These are phyloP conservation scores for Suhomyces xylopsoci DNA, from an alignment of 805 yeast species.

Conservation along the genomic window DNA sequence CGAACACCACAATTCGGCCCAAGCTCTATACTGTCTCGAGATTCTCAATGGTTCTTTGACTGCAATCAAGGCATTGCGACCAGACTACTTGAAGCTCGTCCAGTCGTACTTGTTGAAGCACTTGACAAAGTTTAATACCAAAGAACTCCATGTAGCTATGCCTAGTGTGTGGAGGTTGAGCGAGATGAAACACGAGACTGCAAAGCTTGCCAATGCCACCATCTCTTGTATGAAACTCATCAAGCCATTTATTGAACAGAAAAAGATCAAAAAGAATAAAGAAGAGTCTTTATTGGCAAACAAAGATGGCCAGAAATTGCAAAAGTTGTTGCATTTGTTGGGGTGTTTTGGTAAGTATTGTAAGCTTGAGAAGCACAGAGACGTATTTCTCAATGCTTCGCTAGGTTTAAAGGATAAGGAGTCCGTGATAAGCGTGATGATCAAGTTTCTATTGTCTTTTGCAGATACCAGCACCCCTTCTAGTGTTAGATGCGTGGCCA, in stretches of 20 bases:
- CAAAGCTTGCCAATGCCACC: constrained; percentile 58
- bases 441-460: constrained; percentile 57
- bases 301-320: constrained; percentile 24
- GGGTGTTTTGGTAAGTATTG: constrained; percentile 74
- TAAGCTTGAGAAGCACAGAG: constrained; percentile 48
- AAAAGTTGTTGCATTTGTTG: constrained; percentile 56
- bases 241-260: constrained; percentile 41
- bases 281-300: not conserved
- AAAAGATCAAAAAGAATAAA: constrained; percentile 9
- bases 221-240: constrained; percentile 55
- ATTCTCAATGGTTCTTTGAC: constrained; percentile 53
- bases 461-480: constrained; percentile 34
- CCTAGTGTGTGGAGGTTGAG: constrained; percentile 65
- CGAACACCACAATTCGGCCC: constrained; percentile 40
- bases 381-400: constrained; percentile 34
- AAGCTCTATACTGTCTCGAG: constrained; percentile 50
- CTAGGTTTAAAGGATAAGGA: constrained; percentile 50
- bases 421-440: constrained; percentile 53
- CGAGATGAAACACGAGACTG: constrained; percentile 40
- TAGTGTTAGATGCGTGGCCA: constrained; percentile 47
- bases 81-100: constrained; percentile 47
- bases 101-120: constrained; percentile 51
- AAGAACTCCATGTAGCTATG: constrained; percentile 70
- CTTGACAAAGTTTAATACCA: constrained; percentile 56
- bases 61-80: constrained; percentile 42